Evolutionary conservation across 2,329 filamentous ascomycete genomes (phyloP), one percentile per base, ranked within the genome.

Genomic region (Fusarium protoensiforme): DNA sequence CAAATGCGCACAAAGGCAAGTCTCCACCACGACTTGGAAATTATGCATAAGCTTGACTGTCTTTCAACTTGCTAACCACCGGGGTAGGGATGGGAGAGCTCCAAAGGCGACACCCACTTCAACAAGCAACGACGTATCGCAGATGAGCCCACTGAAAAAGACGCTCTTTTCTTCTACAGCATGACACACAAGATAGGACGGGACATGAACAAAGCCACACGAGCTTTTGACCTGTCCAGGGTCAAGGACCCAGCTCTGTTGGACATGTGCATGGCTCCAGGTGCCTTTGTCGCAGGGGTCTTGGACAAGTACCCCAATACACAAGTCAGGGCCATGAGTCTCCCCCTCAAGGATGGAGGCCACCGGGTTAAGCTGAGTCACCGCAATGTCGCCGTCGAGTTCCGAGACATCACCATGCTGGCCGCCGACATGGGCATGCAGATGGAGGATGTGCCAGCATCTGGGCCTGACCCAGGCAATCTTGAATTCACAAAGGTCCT

Each of bases 181-280:
- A 77, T 87, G 78, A 88, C 87, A 85, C 71, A 76, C 43, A 59
- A 66, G 1, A 86, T 89, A 38, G 85, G 77, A 2, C 18, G 77
- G 3, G 83, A 88, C 57, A 75, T 89, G 24, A 72, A 88, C 9
- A 10, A 38, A 0, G 60, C 61, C 0, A 84, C 81, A 1, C 61
- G 66, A 3, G 82, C 79, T 16, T 78, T 87, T n/a, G 65, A 54
- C 13, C 65, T 83, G 16, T 22, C 3, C 6, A 3, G 33, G 13
- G 7, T 46, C n/a, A 22, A 18, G 6, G 29, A 56, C 2, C 61
- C 58, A 5, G 54, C 51, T 10, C 81, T 90, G 22, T 83, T 91
- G 1, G 88, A 91, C 70, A 81, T 89, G 68, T 89, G 88, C 76
- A 85, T 87, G 81, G 88, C 88, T 0, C 88, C 88, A 0, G 88